Evolutionary conservation across 192 early-diverging fungal genomes (phyloP).

Genomic region (Umbelopsis sp.): DNA sequence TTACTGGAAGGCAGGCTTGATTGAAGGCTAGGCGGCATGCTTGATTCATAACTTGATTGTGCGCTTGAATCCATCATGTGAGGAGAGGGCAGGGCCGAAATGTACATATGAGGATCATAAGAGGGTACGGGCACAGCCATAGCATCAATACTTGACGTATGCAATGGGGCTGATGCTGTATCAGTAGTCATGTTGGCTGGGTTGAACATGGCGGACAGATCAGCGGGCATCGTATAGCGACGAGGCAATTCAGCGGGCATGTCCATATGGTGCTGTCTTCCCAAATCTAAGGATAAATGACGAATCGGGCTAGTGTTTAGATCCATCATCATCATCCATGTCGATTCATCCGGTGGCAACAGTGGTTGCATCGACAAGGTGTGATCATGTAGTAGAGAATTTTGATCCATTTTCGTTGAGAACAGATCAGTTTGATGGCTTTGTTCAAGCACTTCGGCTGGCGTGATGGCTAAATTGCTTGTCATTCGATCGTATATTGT

Average conservation of each 20-base stretch:
- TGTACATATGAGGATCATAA: neutral
- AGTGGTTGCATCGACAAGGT: neutral
- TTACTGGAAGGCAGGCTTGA: neutral
- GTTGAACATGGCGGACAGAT: neutral
- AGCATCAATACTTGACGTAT: neutral
- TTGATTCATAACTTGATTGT: neutral
- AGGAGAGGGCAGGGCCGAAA: neutral
- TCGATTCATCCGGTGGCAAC: neutral
- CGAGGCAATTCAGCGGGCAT: neutral
- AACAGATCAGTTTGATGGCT: neutral
- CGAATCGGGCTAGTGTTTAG: slow-evolving; percentile 1
- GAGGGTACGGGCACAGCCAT: neutral
- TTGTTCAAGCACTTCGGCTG: slow-evolving; percentile 1
- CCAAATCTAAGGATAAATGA: neutral
- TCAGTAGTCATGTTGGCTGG: neutral
- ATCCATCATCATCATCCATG: slow-evolving; percentile 20
- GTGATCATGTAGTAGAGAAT: neutral
- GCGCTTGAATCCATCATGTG: neutral
- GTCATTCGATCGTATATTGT: slow-evolving; percentile 4
- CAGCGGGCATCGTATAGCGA: slow-evolving; percentile 5
- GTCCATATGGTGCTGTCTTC: neutral
- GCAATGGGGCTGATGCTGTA: neutral
- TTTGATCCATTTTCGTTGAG: neutral
- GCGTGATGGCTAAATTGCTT: neutral
- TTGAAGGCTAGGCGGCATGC: neutral